phyloP scores from a whole-genome alignment of 352 stramenopile genomes.

The Phytophthora lateralis region DNA sequence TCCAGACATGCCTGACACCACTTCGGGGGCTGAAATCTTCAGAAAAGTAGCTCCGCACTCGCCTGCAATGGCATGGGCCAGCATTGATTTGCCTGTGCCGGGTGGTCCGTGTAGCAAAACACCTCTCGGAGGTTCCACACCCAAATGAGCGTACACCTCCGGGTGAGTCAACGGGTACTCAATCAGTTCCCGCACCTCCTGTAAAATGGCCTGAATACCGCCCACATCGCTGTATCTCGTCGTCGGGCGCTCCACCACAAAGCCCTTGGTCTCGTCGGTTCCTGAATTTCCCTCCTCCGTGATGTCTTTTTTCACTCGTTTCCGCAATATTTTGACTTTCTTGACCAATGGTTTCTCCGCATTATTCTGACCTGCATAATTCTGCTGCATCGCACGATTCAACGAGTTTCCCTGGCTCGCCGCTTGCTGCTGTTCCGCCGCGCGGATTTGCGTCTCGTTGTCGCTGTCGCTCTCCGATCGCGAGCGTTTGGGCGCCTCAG shows the following conservation, averaged over 20 bases:
- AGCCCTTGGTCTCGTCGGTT: slow-evolving; percentile 42
- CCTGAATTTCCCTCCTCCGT: slow-evolving; percentile 2
- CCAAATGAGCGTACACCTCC: slow-evolving; percentile 93
- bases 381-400: slow-evolving; percentile 80
- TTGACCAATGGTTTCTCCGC: slow-evolving; percentile 55
- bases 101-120: slow-evolving; percentile 93
- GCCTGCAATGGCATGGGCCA: slow-evolving; percentile 93
- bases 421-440: slow-evolving; percentile 52
- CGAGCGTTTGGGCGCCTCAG: slow-evolving; percentile 53
- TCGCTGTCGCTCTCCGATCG: slow-evolving; percentile 65
- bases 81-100: slow-evolving; percentile 94
- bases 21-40: slow-evolving; percentile 89
- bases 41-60: slow-evolving; percentile 92
- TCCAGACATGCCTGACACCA: slow-evolving; percentile 95
- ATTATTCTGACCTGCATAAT: slow-evolving; percentile 50
- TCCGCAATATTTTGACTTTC: slow-evolving; percentile 74
- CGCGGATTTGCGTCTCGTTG: slow-evolving; percentile 61
- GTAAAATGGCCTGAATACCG: slow-evolving; percentile 86
- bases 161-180: slow-evolving; percentile 95
- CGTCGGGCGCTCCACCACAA: slow-evolving; percentile 77
- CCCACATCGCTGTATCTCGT: slow-evolving; percentile 90
- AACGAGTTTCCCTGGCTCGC: slow-evolving; percentile 56
- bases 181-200: slow-evolving; percentile 94
- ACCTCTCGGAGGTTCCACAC: slow-evolving; percentile 91
- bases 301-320: slow-evolving; percentile 28